These are phyloP conservation scores for Picea mariana DNA, from an alignment of 83 land plant genomes.

Conservation along the genomic window DNA sequence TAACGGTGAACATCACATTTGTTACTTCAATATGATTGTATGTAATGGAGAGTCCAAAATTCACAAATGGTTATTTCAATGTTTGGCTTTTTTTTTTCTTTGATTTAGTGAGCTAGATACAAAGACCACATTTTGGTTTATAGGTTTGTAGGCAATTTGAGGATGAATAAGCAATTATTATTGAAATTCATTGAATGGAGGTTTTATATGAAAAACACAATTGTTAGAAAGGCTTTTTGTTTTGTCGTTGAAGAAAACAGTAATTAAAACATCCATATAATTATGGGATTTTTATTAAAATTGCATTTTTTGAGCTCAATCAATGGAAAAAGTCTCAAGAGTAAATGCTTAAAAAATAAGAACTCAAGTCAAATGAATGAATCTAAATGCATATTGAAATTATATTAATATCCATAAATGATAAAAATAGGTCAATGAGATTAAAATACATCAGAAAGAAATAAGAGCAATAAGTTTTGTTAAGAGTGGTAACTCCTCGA, in stretches of 20 bases:
- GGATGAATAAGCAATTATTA: neutral
- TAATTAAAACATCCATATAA: neutral
- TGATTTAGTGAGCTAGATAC: neutral
- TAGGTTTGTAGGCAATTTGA: neutral
- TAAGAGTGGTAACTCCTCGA: too few relatives aligned
- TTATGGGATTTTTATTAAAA: too few relatives aligned
- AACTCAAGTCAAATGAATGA: too few relatives aligned
- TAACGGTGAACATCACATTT: neutral
- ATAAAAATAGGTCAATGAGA: too few relatives aligned
- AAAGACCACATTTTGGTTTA: neutral
- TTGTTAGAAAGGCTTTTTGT: neutral
- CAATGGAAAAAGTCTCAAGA: too few relatives aligned
- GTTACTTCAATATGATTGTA: neutral
- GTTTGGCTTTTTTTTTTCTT: too few relatives aligned
- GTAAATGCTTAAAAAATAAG: too few relatives aligned
- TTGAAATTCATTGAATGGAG: neutral
- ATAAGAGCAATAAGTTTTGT: too few relatives aligned
- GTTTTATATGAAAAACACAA: neutral
- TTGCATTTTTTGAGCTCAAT: too few relatives aligned
- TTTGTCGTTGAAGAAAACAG: neutral
- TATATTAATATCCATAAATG: too few relatives aligned
- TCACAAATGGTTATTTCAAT: neutral
- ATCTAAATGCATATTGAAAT: too few relatives aligned
- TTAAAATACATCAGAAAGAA: too few relatives aligned
- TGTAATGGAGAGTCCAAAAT: neutral